Evolutionary conservation across 2,329 filamentous ascomycete species (phyloP).

Genomic region (Colletotrichum paranaense): DNA sequence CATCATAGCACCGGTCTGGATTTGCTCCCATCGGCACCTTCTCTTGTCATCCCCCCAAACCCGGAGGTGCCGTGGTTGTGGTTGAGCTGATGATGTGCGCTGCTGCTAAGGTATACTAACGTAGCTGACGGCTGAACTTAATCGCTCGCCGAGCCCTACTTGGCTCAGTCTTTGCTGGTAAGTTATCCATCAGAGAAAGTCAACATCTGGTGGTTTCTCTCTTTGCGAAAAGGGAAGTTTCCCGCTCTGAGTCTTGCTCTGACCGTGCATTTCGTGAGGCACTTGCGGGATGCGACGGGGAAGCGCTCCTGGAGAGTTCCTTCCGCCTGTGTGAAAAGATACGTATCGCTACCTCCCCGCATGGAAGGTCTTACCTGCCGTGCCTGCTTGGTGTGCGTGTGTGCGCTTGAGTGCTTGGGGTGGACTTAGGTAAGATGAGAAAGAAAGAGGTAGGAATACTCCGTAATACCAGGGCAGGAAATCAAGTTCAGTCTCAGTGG

Average conservation of each 20-base stretch:
- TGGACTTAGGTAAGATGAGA: neutral
- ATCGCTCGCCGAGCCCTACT: neutral
- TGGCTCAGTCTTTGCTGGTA: neutral
- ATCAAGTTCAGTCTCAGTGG: neutral
- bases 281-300: neutral
- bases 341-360: neutral
- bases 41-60: neutral
- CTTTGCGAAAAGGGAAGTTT: neutral
- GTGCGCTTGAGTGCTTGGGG: neutral
- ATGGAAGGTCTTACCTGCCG: no score
- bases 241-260: neutral
- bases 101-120: neutral
- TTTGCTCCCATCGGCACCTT: conserved; percentile 15
- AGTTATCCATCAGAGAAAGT: neutral
- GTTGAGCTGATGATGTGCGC: conserved; percentile 8
- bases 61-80: conserved; percentile 21
- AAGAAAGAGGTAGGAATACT: no score
- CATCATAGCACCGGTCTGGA: conserved; percentile 4
- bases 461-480: neutral
- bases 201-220: neutral
- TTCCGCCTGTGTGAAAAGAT: neutral
- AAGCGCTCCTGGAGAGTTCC: neutral
- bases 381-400: no score
- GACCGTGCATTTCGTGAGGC: neutral
- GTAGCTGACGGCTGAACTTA: neutral